Conservation (phyloP, 1,284 basidiomycete species). For the Fomitopsis betulina region DNA sequence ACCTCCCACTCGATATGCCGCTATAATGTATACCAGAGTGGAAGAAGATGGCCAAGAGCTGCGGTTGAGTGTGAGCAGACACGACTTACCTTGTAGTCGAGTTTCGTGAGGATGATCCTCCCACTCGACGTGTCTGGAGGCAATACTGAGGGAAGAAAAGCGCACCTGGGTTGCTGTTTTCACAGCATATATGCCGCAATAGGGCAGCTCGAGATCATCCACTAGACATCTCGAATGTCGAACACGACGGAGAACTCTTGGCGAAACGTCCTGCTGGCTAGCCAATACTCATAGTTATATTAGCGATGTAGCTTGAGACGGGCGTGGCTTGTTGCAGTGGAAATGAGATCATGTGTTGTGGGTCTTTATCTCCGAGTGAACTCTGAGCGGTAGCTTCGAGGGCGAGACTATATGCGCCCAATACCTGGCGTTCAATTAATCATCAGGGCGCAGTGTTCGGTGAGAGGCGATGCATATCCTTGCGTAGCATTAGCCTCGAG, state of each 20-base stretch:
- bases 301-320: not conserved
- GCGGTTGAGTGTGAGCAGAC: not conserved
- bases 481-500: not conserved
- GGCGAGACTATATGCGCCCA: not conserved
- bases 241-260: not conserved
- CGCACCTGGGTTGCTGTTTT: not conserved
- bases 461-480: not conserved
- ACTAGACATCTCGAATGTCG: not conserved
- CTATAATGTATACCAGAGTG: not conserved
- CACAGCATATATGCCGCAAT: not conserved
- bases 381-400: not conserved
- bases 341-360: not conserved
- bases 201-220: not conserved
- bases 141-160: not conserved
- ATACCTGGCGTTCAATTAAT: not conserved
- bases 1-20: constrained; percentile 21
- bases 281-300: not conserved
- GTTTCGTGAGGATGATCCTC: constrained; percentile 21
- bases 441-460: not conserved
- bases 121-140: constrained; percentile 10
- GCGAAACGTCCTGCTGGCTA: not conserved
- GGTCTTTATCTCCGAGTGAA: not conserved
- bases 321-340: not conserved
- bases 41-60: not conserved
- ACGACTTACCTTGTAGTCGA: constrained; percentile 5